Percentiles rank a stretch among this genome's conserved stretches.
phyloP scores from a whole-genome alignment of 305 asterid genomes.

The Fraxinus nigra region DNA sequence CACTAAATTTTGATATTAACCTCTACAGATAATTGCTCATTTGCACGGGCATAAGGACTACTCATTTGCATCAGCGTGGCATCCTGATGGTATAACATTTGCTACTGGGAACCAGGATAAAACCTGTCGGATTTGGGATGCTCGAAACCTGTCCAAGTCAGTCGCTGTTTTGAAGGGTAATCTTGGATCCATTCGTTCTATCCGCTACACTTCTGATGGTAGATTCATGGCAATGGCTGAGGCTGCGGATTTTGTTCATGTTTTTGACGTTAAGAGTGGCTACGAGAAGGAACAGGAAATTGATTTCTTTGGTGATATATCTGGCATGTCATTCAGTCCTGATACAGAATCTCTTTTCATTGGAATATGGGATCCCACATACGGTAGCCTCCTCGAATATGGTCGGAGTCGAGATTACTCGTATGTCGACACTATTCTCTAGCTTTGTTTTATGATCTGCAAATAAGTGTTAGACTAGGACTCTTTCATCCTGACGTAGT shows the following conservation, averaged over 20 bases:
- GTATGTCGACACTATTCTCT: slow-evolving; percentile 50
- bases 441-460: slow-evolving; percentile 11
- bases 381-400: slow-evolving; percentile 67
- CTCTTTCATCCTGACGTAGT: slow-evolving; percentile 20
- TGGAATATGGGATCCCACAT: slow-evolving; percentile 71
- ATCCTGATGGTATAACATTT: slow-evolving; percentile 63
- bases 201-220: slow-evolving; percentile 68
- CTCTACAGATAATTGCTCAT: slow-evolving; percentile 41
- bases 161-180: slow-evolving; percentile 59
- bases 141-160: slow-evolving; percentile 52
- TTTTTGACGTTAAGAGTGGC: slow-evolving; percentile 58
- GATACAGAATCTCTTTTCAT: slow-evolving; percentile 68
- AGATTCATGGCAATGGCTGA: slow-evolving; percentile 79
- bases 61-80: slow-evolving; percentile 82
- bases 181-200: slow-evolving; percentile 64
- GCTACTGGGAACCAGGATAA: slow-evolving; percentile 84
- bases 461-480: background rate
- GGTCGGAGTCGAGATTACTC: slow-evolving; percentile 56
- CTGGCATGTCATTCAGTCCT: slow-evolving; percentile 73
- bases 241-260: slow-evolving; percentile 73
- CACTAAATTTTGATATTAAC: slow-evolving; percentile 5
- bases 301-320: slow-evolving; percentile 80
- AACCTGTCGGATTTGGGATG: slow-evolving; percentile 67
- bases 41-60: slow-evolving; percentile 60
- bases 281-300: slow-evolving; percentile 69